phyloP scores from a whole-genome alignment of 2,329 filamentous ascomycete genomes.

The Ophiognomonia clavigignenti-juglandacearum region DNA sequence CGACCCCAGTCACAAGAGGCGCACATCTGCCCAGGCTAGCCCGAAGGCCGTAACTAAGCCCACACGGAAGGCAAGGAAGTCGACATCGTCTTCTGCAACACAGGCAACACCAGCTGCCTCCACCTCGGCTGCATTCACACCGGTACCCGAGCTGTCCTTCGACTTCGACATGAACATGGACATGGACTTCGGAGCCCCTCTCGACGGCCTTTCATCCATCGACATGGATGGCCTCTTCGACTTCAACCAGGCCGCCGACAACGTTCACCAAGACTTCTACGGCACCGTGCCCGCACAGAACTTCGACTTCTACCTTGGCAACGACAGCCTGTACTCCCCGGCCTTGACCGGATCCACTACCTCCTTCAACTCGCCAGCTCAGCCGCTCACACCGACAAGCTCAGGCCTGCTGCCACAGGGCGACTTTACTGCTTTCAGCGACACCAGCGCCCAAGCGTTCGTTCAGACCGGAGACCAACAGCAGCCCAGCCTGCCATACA shows the following conservation, averaged over 20 bases:
- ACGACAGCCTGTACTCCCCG: slow-evolving; percentile 9
- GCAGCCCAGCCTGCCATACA: slow-evolving; percentile 34
- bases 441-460: slow-evolving; percentile 17
- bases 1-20: slow-evolving; percentile 55
- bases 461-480: slow-evolving; percentile 10
- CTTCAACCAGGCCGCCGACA: slow-evolving; percentile 6
- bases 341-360: slow-evolving; percentile 8
- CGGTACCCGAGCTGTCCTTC: slow-evolving; percentile 12
- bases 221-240: slow-evolving; percentile 14
- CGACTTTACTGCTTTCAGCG: slow-evolving; percentile 13
- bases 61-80: slow-evolving; percentile 37
- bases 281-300: slow-evolving; percentile 12
- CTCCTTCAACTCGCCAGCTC: slow-evolving; percentile 10
- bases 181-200: not conserved
- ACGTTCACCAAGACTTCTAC: not conserved
- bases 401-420: slow-evolving; percentile 4
- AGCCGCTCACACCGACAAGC: slow-evolving; percentile 14
- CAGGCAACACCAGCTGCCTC: not conserved
- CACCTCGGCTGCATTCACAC: slow-evolving; percentile 5
- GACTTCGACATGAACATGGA: slow-evolving; percentile 11
- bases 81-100: not conserved
- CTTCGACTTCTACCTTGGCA: slow-evolving; percentile 13
- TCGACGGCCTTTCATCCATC: slow-evolving; percentile 1
- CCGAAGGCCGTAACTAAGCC: slow-evolving; percentile 26
- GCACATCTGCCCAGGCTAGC: slow-evolving; percentile 30